Conservation (phyloP, 768 basidiomycete genomes). For the Mycena floridula region DNA sequence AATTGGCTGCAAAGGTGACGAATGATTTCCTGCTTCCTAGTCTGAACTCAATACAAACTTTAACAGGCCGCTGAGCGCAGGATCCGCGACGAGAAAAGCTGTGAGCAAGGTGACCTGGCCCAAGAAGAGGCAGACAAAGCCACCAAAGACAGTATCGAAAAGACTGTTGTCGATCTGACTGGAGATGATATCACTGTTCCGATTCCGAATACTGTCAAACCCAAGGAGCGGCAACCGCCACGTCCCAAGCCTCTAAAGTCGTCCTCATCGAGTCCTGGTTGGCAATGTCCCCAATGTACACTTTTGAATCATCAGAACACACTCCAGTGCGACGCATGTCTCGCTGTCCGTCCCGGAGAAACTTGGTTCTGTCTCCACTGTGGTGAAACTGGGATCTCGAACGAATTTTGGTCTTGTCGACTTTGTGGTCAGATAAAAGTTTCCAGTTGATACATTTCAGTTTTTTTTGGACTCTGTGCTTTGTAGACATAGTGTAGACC, state of each 20-base stretch:
- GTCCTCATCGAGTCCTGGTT: constrained; percentile 23
- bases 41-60: constrained; percentile 3
- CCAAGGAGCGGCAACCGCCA: background rate
- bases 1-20: constrained; percentile 64
- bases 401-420: constrained; percentile 69
- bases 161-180: constrained; percentile 58
- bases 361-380: constrained; percentile 65
- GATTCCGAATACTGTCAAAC: background rate
- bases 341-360: constrained; percentile 29
- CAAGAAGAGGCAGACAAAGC: constrained; percentile 65
- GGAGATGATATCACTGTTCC: constrained; percentile 25
- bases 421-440: constrained; percentile 66
- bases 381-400: constrained; percentile 53
- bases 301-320: constrained; percentile 47
- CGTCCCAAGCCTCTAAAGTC: background rate
- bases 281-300: constrained; percentile 60
- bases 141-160: constrained; percentile 55
- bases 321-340: constrained; percentile 60
- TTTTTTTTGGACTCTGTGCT: background rate
- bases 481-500: background rate
- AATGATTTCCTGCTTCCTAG: constrained; percentile 1
- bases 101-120: constrained; percentile 55
- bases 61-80: constrained; percentile 82
- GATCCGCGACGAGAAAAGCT: constrained; percentile 65
- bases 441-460: constrained; percentile 11